Conservation (phyloP, 2,329 filamentous ascomycete species). For the Pseudogymnoascus sp. region DNA sequence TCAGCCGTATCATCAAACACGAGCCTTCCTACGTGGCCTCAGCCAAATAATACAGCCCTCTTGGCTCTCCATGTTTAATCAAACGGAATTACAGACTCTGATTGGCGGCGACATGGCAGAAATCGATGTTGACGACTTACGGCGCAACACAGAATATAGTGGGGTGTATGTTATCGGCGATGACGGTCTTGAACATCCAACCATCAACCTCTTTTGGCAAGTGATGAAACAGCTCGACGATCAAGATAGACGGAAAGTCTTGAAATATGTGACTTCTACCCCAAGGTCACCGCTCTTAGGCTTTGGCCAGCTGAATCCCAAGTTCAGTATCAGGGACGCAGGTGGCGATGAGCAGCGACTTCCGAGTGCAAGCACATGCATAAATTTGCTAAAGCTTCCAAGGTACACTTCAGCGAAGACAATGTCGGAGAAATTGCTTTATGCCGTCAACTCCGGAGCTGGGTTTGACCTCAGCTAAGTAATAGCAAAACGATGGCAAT, state of each 20-base stretch:
- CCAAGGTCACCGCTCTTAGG: constrained; percentile 83
- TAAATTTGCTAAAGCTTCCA: constrained; percentile 88
- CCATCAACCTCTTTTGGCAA: constrained; percentile 81
- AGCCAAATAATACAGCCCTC: constrained; percentile 79
- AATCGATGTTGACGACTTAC: constrained; percentile 80
- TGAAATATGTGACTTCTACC: constrained; percentile 94
- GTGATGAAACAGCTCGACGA: constrained; percentile 73
- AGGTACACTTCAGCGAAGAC: constrained; percentile 59
- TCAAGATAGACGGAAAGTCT: constrained; percentile 68
- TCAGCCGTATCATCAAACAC: constrained; percentile 73
- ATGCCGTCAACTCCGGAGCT: constrained; percentile 81
- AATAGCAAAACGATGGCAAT: neutral
- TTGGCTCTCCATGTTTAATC: constrained; percentile 99
- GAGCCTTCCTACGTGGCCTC: constrained; percentile 79
- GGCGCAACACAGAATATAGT: constrained; percentile 75
- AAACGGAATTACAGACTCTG: constrained; percentile 84
- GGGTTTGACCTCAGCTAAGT: constrained; percentile 73
- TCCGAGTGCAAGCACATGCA: constrained; percentile 91
- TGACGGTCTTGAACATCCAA: constrained; percentile 77
- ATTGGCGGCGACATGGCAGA: constrained; percentile 79
- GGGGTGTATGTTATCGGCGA: constrained; percentile 87
- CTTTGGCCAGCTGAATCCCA: constrained; percentile 75
- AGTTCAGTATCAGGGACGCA: constrained; percentile 83
- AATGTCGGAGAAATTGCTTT: constrained; percentile 73
- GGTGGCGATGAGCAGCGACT: constrained; percentile 67